phyloP scores from a whole-genome alignment of 2,329 filamentous ascomycete genomes.

The Xylaria sp. region DNA sequence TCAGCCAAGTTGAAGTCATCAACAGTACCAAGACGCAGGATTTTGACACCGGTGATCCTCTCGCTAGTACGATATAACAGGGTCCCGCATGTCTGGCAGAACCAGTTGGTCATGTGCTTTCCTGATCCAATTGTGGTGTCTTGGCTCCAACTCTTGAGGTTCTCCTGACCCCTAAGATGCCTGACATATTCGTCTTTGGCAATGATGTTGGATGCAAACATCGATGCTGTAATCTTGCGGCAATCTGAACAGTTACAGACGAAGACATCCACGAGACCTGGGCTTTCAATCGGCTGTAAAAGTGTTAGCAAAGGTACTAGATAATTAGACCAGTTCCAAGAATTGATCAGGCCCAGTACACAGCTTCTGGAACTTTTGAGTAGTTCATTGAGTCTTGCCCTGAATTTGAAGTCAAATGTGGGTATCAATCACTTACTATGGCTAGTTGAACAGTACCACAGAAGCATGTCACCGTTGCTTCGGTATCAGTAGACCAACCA shows the following conservation, averaged over 20 bases:
- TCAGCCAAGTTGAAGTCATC: slow-evolving; percentile 70
- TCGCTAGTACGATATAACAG: slow-evolving; percentile 67
- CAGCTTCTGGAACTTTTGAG: no score
- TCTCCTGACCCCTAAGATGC: slow-evolving; percentile 63
- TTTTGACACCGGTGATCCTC: slow-evolving; percentile 57
- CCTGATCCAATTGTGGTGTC: slow-evolving; percentile 58
- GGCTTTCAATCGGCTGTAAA: slow-evolving; percentile 57
- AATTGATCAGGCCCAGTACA: no score
- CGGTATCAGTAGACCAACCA: slow-evolving; percentile 57
- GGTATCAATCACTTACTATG: slow-evolving; percentile 56
- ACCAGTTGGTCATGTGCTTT: slow-evolving; percentile 69
- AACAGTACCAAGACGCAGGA: slow-evolving; percentile 68
- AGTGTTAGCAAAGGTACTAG: slow-evolving; percentile 11
- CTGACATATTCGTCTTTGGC: slow-evolving; percentile 57
- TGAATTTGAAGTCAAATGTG: background rate
- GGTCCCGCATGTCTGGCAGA: slow-evolving; percentile 69
- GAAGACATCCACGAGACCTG: slow-evolving; percentile 61
- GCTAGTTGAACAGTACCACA: slow-evolving; percentile 66
- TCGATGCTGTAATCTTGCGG: slow-evolving; percentile 70
- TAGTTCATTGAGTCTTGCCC: no score
- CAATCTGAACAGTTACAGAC: slow-evolving; percentile 72
- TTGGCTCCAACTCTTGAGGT: slow-evolving; percentile 60
- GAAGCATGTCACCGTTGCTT: slow-evolving; percentile 68
- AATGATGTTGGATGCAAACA: slow-evolving; percentile 70
- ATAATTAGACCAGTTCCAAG: background rate